These are phyloP conservation scores for Ophiostoma quercus DNA, from an alignment of 2,329 filamentous ascomycete genomes.

Conservation along the genomic window DNA sequence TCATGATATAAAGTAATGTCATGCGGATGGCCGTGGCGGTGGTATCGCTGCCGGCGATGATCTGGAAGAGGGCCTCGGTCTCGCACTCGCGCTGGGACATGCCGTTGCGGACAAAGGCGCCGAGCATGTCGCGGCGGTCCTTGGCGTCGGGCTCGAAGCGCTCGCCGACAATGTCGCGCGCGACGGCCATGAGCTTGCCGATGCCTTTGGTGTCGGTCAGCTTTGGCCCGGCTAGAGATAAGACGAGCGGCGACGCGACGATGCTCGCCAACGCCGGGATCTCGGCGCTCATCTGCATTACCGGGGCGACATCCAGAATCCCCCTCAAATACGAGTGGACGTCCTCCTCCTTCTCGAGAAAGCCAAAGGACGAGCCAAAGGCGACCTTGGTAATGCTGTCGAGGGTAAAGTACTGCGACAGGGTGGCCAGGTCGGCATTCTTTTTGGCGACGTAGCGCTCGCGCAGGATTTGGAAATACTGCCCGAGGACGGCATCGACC, in stretches of 20 bases:
- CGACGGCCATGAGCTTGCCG: conserved; percentile 30
- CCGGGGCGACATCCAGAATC: conserved; percentile 37
- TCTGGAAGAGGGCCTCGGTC: conserved; percentile 42
- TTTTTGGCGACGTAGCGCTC: conserved; percentile 24
- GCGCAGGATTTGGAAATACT: conserved; percentile 26
- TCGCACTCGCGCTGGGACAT: conserved; percentile 38
- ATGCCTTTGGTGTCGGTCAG: conserved; percentile 30
- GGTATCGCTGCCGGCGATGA: conserved; percentile 35
- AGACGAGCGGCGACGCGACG: conserved; percentile 30
- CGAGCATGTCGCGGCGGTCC: conserved; percentile 28
- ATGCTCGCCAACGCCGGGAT: conserved; percentile 35
- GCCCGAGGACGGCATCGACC: conserved; percentile 28
- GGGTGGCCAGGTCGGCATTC: conserved; percentile 42
- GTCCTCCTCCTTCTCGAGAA: conserved; percentile 40
- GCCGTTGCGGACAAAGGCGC: conserved; percentile 40
- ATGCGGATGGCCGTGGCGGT: conserved; percentile 32
- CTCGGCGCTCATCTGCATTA: conserved; percentile 39
- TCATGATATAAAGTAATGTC: conserved; percentile 30
- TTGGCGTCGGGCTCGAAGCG: conserved; percentile 23
- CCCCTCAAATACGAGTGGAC: conserved; percentile 42
- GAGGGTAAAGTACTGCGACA: conserved; percentile 46
- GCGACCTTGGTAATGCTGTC: conserved; percentile 48
- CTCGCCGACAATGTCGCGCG: conserved; percentile 28
- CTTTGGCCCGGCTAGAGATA: conserved; percentile 36
- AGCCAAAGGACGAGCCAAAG: conserved; percentile 44